Conservation (phyloP, 2,329 filamentous ascomycete species). For the Chrysosporium queenslandicum region DNA sequence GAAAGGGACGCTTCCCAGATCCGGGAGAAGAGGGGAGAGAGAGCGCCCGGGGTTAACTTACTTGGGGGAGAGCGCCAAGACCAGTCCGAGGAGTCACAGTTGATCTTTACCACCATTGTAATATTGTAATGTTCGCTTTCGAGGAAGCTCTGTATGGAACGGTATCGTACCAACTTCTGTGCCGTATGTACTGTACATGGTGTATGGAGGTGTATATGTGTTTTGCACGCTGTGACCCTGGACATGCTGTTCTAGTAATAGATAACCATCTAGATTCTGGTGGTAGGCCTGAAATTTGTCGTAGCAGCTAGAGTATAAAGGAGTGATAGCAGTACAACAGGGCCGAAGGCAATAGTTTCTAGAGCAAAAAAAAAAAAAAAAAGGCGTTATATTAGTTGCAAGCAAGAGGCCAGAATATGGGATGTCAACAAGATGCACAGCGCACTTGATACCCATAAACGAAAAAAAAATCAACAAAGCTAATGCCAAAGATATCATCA, state of each 20-base stretch:
- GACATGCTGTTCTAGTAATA: too few relatives aligned
- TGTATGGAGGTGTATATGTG: not conserved
- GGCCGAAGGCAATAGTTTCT: too few relatives aligned
- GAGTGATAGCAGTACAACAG: too few relatives aligned
- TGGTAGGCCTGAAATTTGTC: too few relatives aligned
- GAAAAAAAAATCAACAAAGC: too few relatives aligned
- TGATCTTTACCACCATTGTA: not conserved
- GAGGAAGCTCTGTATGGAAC: not conserved
- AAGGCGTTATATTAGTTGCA: not conserved
- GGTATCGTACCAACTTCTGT: not conserved
- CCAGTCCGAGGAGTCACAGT: not conserved
- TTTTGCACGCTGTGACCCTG: too few relatives aligned
- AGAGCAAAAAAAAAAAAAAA: not conserved
- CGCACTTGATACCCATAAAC: not conserved
- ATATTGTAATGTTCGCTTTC: not conserved
- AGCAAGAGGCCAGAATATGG: too few relatives aligned
- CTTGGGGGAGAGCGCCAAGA: not conserved
- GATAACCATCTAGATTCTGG: too few relatives aligned
- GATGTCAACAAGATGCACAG: not conserved
- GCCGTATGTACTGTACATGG: not conserved
- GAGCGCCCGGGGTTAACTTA: too few relatives aligned
- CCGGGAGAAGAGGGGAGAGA: too few relatives aligned
- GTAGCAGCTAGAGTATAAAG: too few relatives aligned
- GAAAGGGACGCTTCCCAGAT: too few relatives aligned
- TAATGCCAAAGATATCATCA: conserved; percentile 7